Base-by-base conservation (phyloP, 768 basidiomycete species). In the Kwoniella mangroviensis region DNA sequence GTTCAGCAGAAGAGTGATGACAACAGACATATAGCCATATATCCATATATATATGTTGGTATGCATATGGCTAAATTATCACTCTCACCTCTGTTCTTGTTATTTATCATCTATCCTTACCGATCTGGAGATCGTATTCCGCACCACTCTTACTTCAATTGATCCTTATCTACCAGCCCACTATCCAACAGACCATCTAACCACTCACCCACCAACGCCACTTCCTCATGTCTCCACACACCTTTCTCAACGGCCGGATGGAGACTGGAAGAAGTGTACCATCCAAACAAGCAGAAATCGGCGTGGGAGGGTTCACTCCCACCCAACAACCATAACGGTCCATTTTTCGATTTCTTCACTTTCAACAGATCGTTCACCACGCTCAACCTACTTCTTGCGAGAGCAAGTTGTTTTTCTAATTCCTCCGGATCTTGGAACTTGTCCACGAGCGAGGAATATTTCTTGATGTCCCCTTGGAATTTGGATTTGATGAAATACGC, bases 141-240 rank as follows among this genome's bases (percentile, higher is more conserved):
- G 12, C 24, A 4, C n/a, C 28, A 9, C 19, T 9, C 24, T 41
- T 24, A 60, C 3, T 43, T 40, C 40, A 67, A 34, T 21, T 67
- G 58, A 11, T 24, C 45, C 28, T 63, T 68, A 26, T 72, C 66
- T 13, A 72, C 70, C 22, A 72, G 56, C 19, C 70, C 70, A 68
- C 70, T 72, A 12, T 21, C 61, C 28, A 67, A 45, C 6, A 72
- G 26, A 12, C 56, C 21, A 63, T 72, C 60, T 11, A 72, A 43
- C 70, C 70, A 72, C 55, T 63, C 70, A 22, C 61, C 61, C 2
- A 72, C 66, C 40, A 53, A n/a, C 3, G 58, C 61, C 22, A 53
- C 55, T 28, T 72, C 70, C 22, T 40, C 61, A 61, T 59, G 53
- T 22, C 66, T 63, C 70, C 70, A 72, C n/a, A 72, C 57, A 2